These are phyloP conservation scores for Coccinonectria pachysandricola DNA, from an alignment of 2,329 filamentous ascomycete genomes.

Conservation along the genomic window DNA sequence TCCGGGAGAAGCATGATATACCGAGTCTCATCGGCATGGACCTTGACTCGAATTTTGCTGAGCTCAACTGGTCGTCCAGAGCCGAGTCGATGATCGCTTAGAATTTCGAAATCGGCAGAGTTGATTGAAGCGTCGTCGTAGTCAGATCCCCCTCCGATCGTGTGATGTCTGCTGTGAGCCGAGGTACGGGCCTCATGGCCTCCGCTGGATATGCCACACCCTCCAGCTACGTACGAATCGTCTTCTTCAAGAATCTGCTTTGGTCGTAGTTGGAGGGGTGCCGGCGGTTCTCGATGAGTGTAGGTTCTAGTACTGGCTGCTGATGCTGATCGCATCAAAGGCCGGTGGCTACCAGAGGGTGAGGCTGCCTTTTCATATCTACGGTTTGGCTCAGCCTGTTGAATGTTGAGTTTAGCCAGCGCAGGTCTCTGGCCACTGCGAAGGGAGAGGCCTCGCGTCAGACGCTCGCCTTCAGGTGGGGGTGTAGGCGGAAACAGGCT, in stretches of 20 bases:
- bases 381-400: slow-evolving; percentile 37
- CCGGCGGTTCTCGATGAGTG: slow-evolving; percentile 28
- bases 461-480: slow-evolving; percentile 77
- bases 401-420: slow-evolving; percentile 54
- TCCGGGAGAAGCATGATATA: slow-evolving; percentile 77
- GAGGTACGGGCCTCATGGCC: slow-evolving; percentile 27
- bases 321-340: slow-evolving; percentile 34
- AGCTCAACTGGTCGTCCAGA: slow-evolving; percentile 53
- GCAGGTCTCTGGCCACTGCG: slow-evolving; percentile 50
- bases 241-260: slow-evolving; percentile 39
- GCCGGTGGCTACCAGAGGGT: slow-evolving; percentile 27
- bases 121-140: slow-evolving; percentile 58
- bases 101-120: slow-evolving; percentile 71
- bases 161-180: slow-evolving; percentile 26
- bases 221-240: slow-evolving; percentile 56
- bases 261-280: slow-evolving; percentile 19
- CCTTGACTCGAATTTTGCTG: slow-evolving; percentile 79
- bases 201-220: slow-evolving; percentile 53
- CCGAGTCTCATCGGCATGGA: slow-evolving; percentile 81
- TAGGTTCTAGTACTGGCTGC: slow-evolving; percentile 34
- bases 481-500: slow-evolving; percentile 97
- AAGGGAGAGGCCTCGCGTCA: slow-evolving; percentile 49
- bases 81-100: slow-evolving; percentile 42
- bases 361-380: slow-evolving; percentile 47
- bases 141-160: slow-evolving; percentile 41